Conservation (phyloP, 2,329 filamentous ascomycete genomes). For the Arthrobotrys sinensis region DNA sequence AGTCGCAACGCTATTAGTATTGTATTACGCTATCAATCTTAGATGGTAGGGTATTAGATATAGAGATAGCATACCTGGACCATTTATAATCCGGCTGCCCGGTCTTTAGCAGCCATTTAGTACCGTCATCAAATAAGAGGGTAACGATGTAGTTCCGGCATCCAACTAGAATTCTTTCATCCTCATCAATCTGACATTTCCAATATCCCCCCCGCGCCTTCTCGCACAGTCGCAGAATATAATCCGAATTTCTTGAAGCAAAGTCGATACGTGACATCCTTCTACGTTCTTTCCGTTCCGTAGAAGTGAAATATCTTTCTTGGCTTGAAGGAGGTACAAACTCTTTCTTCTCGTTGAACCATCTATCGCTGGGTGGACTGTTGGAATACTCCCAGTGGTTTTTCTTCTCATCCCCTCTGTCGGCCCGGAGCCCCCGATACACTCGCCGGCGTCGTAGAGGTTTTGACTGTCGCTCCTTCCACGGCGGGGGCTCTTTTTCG, state of each 20-base stretch:
- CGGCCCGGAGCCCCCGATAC: slow-evolving; percentile 5
- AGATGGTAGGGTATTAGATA: not conserved
- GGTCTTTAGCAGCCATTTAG: slow-evolving; percentile 51
- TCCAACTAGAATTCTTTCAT: slow-evolving; percentile 31
- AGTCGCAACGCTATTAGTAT: not conserved
- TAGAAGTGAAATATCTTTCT: not conserved
- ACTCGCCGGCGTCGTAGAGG: not conserved
- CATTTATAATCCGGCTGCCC: slow-evolving; percentile 25
- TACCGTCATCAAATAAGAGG: slow-evolving; percentile 49
- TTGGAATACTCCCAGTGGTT: slow-evolving; percentile 35
- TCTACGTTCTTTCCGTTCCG: slow-evolving; percentile 47
- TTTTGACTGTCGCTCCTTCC: not conserved
- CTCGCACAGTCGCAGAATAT: slow-evolving; percentile 43
- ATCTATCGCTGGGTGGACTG: slow-evolving; percentile 19
- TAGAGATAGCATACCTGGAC: slow-evolving; percentile 20
- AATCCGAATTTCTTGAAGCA: slow-evolving; percentile 26
- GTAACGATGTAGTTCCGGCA: slow-evolving; percentile 55
- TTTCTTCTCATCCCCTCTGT: not conserved
- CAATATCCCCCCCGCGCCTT: slow-evolving; percentile 39
- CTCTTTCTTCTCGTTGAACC: slow-evolving; percentile 8
- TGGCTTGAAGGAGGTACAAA: slow-evolving; percentile 28
- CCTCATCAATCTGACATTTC: slow-evolving; percentile 42
- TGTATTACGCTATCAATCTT: too few relatives aligned
- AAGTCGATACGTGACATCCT: slow-evolving; percentile 47
- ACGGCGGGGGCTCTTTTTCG: slow-evolving; percentile 14